Evolutionary conservation across 176 grass and related monocot genomes (phyloP), one percentile per base, ranked within the genome.

Genomic region (Avena atlantica): DNA sequence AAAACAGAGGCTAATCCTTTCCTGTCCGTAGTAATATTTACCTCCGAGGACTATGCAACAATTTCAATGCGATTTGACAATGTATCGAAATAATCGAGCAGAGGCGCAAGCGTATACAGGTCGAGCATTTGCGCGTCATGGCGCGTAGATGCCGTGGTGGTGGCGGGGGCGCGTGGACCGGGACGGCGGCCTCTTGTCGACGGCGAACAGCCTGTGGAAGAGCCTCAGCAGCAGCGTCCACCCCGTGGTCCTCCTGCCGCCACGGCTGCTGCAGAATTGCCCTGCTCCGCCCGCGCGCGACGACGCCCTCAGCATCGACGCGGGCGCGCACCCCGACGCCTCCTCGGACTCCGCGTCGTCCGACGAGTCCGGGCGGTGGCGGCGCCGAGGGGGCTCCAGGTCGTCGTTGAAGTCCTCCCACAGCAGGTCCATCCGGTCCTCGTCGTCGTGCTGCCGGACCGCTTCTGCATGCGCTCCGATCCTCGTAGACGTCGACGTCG

Each of bases 361-460:
- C 2, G 79, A 77, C 60, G 51, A 31, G 10, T 63, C 60, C 60
- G 60, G 60, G 21, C 47, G 31, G 3, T 34, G 25, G 11, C 6
- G 63, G 23, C 44, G 15, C 5, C 0, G 72, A 12, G 29, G 50
- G 55, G 25, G 60, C 23, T 63, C 25, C 60, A 63, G 9, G 60
- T 63, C 89, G 64, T 89, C 87, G 68, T 94, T 94, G 63, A 94
- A 89, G 81, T 88, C 78, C 84, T 94, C 92, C 91, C 91, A 93
- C 65, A 93, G 76, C 81, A 88, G 59, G 82, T 93, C 88, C 91
- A 93, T 93, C 76, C 82, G 20, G 56, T 94, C 82, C 71, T 91
- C 85, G 53, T 72, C 72, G 19, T 6, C 19, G 29, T 14, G 45
- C 65, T 29, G 70, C 16, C 37, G 63, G 1, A 29, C 15, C 50